A percentile compares a stretch with the other conserved stretches of the same genome.
Evolutionary conservation across 2,329 filamentous ascomycete genomes (phyloP).

Genomic region (Coniochaeta sp.): DNA sequence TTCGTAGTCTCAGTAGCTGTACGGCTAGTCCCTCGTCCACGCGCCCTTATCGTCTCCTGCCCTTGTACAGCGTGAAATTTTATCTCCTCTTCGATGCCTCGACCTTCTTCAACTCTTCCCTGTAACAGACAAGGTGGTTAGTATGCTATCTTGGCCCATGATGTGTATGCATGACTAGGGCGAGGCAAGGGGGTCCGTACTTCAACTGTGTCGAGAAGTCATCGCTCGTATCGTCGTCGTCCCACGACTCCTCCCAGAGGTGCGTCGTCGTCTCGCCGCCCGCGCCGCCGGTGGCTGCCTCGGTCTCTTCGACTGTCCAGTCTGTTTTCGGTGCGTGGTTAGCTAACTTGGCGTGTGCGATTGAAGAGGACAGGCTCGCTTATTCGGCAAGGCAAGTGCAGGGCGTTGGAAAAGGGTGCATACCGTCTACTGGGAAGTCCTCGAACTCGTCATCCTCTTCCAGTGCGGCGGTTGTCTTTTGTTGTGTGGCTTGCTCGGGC

Average conservation of each 20-base stretch:
- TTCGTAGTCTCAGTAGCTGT: not conserved
- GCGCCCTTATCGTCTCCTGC: not conserved
- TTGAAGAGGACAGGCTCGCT: not conserved
- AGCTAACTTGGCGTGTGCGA: not conserved
- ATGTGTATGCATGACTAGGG: not conserved
- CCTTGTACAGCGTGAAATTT: not conserved
- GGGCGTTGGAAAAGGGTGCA: conserved; percentile 9
- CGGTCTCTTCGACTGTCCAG: conserved; percentile 87
- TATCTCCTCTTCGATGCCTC: conserved; percentile 58
- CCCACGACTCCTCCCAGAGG: conserved; percentile 99
- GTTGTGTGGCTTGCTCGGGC: conserved; percentile 44
- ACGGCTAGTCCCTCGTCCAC: not conserved
- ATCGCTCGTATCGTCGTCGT: conserved; percentile 94
- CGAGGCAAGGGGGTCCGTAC: conserved; percentile 41
- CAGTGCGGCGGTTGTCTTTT: conserved; percentile 60
- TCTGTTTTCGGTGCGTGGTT: conserved; percentile 51
- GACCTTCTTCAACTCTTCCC: conserved; percentile 92
- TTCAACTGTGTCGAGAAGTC: conserved; percentile 94
- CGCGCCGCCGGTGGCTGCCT: conserved; percentile 58
- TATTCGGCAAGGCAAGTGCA: no score
- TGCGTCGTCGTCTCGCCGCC: conserved; percentile 59
- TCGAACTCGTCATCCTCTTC: conserved; percentile 99
- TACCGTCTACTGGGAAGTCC: conserved; percentile 95
- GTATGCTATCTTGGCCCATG: not conserved
- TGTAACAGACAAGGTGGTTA: conserved; percentile 23